Percentiles rank a stretch among this genome's conserved stretches.
Evolutionary conservation across 2,329 filamentous ascomycete species (phyloP).

Genomic region (Boeremia exigua): DNA sequence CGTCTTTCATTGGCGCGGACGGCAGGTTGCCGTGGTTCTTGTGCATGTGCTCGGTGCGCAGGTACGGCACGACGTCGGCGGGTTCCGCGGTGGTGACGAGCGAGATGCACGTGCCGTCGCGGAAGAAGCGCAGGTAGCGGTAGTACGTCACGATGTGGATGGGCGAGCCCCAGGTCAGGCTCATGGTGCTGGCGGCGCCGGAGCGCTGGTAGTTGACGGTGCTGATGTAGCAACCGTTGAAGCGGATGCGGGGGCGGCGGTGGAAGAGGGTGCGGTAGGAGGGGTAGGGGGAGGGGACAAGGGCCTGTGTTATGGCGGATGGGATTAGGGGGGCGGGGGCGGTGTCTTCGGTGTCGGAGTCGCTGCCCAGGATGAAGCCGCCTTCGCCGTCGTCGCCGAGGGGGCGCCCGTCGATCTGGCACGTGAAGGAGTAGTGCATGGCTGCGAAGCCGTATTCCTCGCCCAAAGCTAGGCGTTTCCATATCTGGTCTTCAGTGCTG

Average conservation of each 20-base stretch:
- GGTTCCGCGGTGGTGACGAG: conserved; percentile 84
- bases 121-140: conserved; percentile 93
- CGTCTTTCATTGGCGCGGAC: conserved; percentile 69
- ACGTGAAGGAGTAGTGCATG: conserved; percentile 83
- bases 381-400: conserved; percentile 46
- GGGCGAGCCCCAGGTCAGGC: conserved; percentile 76
- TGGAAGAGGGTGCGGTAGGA: conserved; percentile 74
- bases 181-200: conserved; percentile 74
- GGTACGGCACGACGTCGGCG: conserved; percentile 81
- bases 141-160: conserved; percentile 98
- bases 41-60: conserved; percentile 73
- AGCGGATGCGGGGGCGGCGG: conserved; percentile 82
- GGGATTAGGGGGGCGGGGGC: conserved; percentile 9
- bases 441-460: conserved; percentile 76
- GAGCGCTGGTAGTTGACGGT: conserved; percentile 94
- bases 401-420: conserved; percentile 61
- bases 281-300: conserved; percentile 47
- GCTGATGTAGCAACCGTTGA: conserved; percentile 94
- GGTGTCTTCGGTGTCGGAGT: conserved; percentile 22
- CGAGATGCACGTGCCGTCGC: conserved; percentile 82
- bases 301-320: conserved; percentile 36
- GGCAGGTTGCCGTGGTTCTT: conserved; percentile 51
- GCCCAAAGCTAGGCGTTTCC: conserved; percentile 77
- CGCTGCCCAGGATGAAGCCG: conserved; percentile 36
- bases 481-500: conserved; percentile 81